Conservation (phyloP, 2,329 filamentous ascomycete genomes). For the Apiospora marii region DNA sequence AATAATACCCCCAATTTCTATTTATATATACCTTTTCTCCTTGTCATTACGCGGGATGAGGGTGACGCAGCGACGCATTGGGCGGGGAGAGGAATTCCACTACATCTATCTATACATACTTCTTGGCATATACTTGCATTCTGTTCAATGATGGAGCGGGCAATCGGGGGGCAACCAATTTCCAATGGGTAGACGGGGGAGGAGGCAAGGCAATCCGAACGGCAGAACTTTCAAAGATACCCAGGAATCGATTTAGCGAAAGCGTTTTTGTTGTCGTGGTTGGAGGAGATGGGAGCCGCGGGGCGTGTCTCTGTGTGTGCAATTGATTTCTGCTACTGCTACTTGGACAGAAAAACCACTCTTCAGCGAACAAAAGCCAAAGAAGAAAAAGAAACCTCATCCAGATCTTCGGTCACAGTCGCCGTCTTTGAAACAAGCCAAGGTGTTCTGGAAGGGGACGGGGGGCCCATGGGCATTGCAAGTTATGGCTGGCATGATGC, state of each 20-base stretch:
- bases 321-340: background rate
- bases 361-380: background rate
- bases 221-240: slow-evolving; percentile 21
- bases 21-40: background rate
- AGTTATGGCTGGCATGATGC: background rate
- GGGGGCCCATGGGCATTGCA: background rate
- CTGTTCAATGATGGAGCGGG: background rate
- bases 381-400: background rate
- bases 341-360: background rate
- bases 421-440: background rate
- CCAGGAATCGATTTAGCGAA: slow-evolving; percentile 5
- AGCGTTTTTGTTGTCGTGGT: background rate
- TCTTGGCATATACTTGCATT: background rate
- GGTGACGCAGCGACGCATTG: slow-evolving; percentile 11
- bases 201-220: background rate
- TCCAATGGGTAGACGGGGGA: slow-evolving; percentile 10
- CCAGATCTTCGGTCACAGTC: background rate
- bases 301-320: background rate
- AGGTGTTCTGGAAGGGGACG: background rate
- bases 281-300: background rate
- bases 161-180: background rate
- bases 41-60: background rate
- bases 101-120: background rate
- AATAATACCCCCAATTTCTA: slow-evolving; percentile 3
- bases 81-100: background rate